These are phyloP conservation scores for Alternaria metachromatica DNA, from an alignment of 2,329 filamentous ascomycete genomes.

Conservation along the genomic window DNA sequence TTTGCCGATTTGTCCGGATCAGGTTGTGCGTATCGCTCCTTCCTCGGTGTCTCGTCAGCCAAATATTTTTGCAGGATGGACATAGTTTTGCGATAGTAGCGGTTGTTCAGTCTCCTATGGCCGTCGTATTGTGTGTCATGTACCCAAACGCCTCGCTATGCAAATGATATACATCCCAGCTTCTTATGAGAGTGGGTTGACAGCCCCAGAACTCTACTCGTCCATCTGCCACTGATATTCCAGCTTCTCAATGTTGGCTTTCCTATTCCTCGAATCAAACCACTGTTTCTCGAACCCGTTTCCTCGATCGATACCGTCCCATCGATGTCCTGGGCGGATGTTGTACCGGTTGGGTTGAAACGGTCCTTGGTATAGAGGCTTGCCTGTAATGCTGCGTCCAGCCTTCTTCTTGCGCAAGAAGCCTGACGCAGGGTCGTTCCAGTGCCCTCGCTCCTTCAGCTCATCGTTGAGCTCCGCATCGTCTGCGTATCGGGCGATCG, in stretches of 20 bases:
- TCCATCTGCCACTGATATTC: slow-evolving; percentile 98
- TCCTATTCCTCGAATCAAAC: slow-evolving; percentile 85
- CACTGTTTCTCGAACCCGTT: slow-evolving; percentile 94
- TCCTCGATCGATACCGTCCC: slow-evolving; percentile 94
- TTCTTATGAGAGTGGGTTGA: background rate
- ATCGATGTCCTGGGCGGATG: slow-evolving; percentile 88
- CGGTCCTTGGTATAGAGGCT: slow-evolving; percentile 77
- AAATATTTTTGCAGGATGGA: background rate
- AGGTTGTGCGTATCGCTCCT: too few species aligned
- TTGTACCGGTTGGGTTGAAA: slow-evolving; percentile 92
- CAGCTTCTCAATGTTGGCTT: slow-evolving; percentile 76
- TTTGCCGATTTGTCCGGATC: background rate
- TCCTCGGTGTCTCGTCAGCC: background rate
- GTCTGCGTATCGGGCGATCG: slow-evolving; percentile 79
- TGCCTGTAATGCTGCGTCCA: slow-evolving; percentile 58
- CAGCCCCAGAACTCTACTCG: slow-evolving; percentile 60
- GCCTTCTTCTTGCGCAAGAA: slow-evolving; percentile 68
- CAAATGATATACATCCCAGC: background rate
- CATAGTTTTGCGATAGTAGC: background rate
- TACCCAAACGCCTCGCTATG: slow-evolving; percentile 17
- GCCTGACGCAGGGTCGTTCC: slow-evolving; percentile 92
- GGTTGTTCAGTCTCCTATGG: background rate
- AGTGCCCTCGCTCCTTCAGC: slow-evolving; percentile 75
- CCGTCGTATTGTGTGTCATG: background rate
- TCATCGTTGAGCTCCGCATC: slow-evolving; percentile 87